Evolutionary conservation across 495 filamentous ascomycete species (phyloP), one percentile per base, ranked within the genome.

Genomic region (Xylaria bambusicola): DNA sequence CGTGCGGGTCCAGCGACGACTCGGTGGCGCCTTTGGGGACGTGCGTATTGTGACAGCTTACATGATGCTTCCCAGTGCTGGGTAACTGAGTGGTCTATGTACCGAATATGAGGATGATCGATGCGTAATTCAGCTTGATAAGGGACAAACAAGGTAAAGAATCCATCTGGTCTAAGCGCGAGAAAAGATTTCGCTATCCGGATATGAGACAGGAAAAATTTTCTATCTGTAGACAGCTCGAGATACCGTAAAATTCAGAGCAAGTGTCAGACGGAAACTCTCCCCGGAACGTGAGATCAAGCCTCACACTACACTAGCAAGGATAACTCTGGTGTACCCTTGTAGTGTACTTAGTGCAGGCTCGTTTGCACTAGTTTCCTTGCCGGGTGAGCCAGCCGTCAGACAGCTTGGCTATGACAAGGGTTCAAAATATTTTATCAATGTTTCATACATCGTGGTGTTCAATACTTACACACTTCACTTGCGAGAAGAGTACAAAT

Each of bases 271-370:
- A 56, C 53, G 53, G 53, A 56, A 56, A 10, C 27, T 35, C 47
- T 56, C 53, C 53, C 53, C 53, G 53, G 53, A 56, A 56, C 53
- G 18, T 56, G 53, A 56, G 31, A 31, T 56, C 53, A 35, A 47
- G 20, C 24, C 48, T 51, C 24, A 8, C 36, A 18, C 44, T 56
- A 35, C 15, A 18, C 52, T n/a, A 40, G 35, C 36, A 54, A 31
- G 52, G 52, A 54, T 54, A n/a, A n/a, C n/a, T n/a, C n/a, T n/a
- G n/a, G n/a, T n/a, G n/a, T n/a, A n/a, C n/a, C n/a, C n/a, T n/a
- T n/a, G n/a, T n/a, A n/a, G n/a, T n/a, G n/a, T n/a, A n/a, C n/a
- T n/a, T n/a, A n/a, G 36, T 38, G 26, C 38, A 54, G 9, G 17
- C 38, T 54, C 17, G 52, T 33, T 44, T n/a, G n/a, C n/a, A n/a